Percentiles rank a stretch among this genome's conserved stretches.
Conservation (phyloP, 805 yeast genomes). For the Cyberlindnera maritima region DNA sequence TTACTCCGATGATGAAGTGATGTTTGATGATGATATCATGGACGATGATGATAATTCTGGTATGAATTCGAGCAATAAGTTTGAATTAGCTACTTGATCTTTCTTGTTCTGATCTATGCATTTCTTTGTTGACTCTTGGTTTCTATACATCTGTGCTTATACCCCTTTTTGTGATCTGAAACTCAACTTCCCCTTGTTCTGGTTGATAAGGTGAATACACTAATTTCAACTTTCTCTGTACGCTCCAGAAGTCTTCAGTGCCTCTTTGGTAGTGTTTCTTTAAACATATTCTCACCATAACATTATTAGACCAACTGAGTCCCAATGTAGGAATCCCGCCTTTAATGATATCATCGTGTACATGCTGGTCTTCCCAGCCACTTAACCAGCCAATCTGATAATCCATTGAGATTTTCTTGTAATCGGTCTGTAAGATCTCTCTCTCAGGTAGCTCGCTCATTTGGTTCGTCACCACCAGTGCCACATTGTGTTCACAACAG, state of each 20-base stretch:
- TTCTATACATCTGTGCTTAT: neutral
- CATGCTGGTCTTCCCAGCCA: conserved; percentile 61
- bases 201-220: conserved; percentile 37
- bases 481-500: conserved; percentile 47
- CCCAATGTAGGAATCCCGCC: conserved; percentile 54
- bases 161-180: conserved; percentile 27
- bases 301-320: conserved; percentile 48
- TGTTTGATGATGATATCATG: conserved; percentile 23
- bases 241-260: conserved; percentile 25
- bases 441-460: conserved; percentile 58
- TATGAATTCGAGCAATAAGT: conserved; percentile 6
- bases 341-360: conserved; percentile 10
- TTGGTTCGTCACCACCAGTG: conserved; percentile 76
- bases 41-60: conserved; percentile 29
- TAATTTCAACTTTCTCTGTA: conserved; percentile 35
- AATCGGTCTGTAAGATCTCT: conserved; percentile 22
- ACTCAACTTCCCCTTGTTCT: conserved; percentile 19
- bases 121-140: neutral
- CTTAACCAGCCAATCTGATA: conserved; percentile 69
- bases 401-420: conserved; percentile 39
- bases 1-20: conserved; percentile 36
- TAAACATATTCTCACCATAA: conserved; percentile 48
- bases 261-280: conserved; percentile 38
- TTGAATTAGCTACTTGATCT: conserved; percentile 8
- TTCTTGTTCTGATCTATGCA: neutral